Conservation (phyloP, 139 green algal species). For the Picocystis salinarum region DNA sequence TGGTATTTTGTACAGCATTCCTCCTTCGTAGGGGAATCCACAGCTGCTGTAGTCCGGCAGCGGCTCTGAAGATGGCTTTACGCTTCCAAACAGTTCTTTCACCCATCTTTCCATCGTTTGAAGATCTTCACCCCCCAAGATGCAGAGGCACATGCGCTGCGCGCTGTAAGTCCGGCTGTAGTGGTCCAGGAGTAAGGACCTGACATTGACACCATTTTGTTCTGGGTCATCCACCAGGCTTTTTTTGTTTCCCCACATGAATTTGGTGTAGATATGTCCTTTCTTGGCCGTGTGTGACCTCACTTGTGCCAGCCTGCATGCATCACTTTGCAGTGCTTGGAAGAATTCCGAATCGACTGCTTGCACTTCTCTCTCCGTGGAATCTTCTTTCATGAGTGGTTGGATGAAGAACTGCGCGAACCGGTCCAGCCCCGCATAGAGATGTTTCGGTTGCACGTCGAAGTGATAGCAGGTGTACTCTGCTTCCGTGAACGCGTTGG, state of each 20-base stretch:
- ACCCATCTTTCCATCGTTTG: no score
- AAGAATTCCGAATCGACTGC: conserved; percentile 32
- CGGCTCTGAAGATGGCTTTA: neutral
- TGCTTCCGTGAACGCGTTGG: conserved; percentile 87
- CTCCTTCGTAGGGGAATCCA: no score
- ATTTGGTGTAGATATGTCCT: conserved; percentile 63
- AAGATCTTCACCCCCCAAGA: conserved; percentile 84
- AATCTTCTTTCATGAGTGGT: conserved; percentile 63
- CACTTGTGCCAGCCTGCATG: conserved; percentile 55
- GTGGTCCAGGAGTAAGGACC: conserved; percentile 52
- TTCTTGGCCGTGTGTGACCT: conserved; percentile 49
- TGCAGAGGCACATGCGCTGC: conserved; percentile 72
- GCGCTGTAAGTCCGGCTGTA: conserved; percentile 91
- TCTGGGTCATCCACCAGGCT: conserved; percentile 44
- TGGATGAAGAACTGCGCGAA: conserved; percentile 88
- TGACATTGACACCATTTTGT: conserved; percentile 35
- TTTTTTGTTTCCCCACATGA: conserved; percentile 64
- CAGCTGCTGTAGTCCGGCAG: neutral
- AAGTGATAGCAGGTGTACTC: conserved; percentile 85
- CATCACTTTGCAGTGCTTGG: conserved; percentile 60
- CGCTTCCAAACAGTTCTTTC: neutral
- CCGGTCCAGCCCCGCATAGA: conserved; percentile 65
- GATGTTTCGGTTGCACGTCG: conserved; percentile 46
- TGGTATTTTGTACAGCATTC: conserved; percentile 39
- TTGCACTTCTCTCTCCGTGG: conserved; percentile 75